phyloP scores from a whole-genome alignment of 2,329 filamentous ascomycete species.

The Aspergillus candidus region DNA sequence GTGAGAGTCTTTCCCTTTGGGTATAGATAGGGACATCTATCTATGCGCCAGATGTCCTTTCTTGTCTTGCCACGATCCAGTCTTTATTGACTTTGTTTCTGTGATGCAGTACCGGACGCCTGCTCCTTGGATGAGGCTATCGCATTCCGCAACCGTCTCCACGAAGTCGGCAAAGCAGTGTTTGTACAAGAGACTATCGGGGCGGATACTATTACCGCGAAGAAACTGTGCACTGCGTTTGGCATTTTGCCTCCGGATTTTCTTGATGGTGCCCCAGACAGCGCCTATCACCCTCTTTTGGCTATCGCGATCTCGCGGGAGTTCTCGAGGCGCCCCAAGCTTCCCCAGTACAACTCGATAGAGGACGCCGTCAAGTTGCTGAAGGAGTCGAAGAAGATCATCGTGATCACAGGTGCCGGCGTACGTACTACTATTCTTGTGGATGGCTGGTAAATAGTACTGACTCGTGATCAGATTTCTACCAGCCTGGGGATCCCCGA shows the following conservation, averaged over 20 bases:
- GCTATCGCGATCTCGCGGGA: conserved; percentile 73
- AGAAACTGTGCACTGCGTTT: conserved; percentile 82
- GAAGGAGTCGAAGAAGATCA: conserved; percentile 69
- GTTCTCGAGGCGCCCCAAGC: conserved; percentile 72
- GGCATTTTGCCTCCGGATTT: conserved; percentile 67
- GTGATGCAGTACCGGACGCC: conserved; percentile 40
- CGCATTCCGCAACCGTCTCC: conserved; percentile 63
- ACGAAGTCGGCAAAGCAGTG: conserved; percentile 66
- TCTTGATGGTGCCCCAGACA: conserved; percentile 66
- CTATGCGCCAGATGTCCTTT: conserved; percentile 13
- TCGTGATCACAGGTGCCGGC: conserved; percentile 90
- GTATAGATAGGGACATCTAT: background rate
- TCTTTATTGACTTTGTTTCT: conserved; percentile 1
- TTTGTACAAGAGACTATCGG: conserved; percentile 71
- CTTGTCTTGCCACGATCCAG: background rate
- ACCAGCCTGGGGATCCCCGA: conserved; percentile 96
- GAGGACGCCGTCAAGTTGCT: conserved; percentile 81
- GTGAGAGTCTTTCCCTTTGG: conserved; percentile 28
- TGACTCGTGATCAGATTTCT: conserved; percentile 56
- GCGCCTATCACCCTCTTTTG: conserved; percentile 68
- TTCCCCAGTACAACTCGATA: conserved; percentile 73
- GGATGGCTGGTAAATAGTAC: background rate
- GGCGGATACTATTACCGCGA: conserved; percentile 63
- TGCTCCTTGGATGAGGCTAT: conserved; percentile 66
- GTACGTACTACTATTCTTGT: conserved; percentile 27